Evolutionary conservation across 176 grass and related monocot species (phyloP).

Genomic region (Guadua angustifolia): DNA sequence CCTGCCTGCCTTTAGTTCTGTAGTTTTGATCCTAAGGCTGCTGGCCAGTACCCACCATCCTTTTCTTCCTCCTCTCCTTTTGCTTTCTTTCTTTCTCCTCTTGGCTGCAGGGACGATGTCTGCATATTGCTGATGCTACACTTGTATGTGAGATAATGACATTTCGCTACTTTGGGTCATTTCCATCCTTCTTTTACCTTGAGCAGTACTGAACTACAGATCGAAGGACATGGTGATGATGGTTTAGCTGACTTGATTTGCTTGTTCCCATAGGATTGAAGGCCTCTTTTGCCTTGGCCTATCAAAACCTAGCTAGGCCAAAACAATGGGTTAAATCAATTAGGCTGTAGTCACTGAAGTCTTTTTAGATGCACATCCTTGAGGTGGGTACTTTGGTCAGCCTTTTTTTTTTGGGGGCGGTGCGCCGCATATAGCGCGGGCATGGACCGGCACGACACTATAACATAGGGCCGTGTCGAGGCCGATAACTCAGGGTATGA

Average conservation of each 20-base stretch:
- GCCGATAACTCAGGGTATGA: no score
- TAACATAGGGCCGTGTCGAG: no score
- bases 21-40: conserved; percentile 66
- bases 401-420: no score
- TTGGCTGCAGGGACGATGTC: conserved; percentile 56
- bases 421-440: no score
- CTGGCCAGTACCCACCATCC: conserved; percentile 39
- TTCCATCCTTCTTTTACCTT: conserved; percentile 40
- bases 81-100: conserved; percentile 6
- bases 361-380: neutral
- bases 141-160: conserved; percentile 50
- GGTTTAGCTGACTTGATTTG: conserved; percentile 41
- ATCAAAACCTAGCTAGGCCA: conserved; percentile 4
- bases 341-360: neutral
- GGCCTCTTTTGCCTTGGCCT: conserved; percentile 23
- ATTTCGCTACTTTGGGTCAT: conserved; percentile 58
- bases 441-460: no score
- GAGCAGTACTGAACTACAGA: neutral
- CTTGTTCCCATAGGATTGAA: conserved; percentile 17
- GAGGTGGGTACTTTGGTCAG: no score
- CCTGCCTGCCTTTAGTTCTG: conserved; percentile 48
- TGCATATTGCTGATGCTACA: conserved; percentile 47
- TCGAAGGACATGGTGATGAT: conserved; percentile 30
- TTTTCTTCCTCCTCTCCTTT: conserved; percentile 8
- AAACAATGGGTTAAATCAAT: neutral